Percentiles rank a stretch among this genome's conserved stretches.
Conservation (phyloP, 768 basidiomycete genomes). For the Chalciporus pseudorubinellus region DNA sequence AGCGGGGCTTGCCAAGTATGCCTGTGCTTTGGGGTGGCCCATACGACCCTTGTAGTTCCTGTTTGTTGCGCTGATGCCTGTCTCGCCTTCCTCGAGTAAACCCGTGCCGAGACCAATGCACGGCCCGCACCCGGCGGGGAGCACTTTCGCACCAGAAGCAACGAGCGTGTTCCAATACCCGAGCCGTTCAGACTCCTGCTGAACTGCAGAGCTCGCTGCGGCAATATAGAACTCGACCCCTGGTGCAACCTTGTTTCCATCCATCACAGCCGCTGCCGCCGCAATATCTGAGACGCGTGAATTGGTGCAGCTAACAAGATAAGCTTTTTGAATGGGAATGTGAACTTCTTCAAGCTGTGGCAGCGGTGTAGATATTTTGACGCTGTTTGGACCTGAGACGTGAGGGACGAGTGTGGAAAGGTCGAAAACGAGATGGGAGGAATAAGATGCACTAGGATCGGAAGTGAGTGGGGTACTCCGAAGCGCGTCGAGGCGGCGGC, state of each 20-base stretch:
- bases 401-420: slow-evolving; percentile 93
- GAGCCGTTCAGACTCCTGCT: slow-evolving; percentile 78
- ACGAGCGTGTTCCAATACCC: slow-evolving; percentile 90
- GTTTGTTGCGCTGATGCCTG: slow-evolving; percentile 97
- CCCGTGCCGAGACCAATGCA: slow-evolving; percentile 97
- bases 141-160: slow-evolving; percentile 84
- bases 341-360: slow-evolving; percentile 71
- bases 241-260: slow-evolving; percentile 74
- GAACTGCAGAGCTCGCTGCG: slow-evolving; percentile 89
- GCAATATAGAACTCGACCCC: slow-evolving; percentile 98
- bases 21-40: slow-evolving; percentile 93
- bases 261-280: slow-evolving; percentile 87
- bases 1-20: slow-evolving; percentile 94
- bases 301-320: slow-evolving; percentile 98
- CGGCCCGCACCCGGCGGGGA: slow-evolving; percentile 96
- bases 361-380: slow-evolving; percentile 93
- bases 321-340: slow-evolving; percentile 93
- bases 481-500: slow-evolving; percentile 63
- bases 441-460: slow-evolving; percentile 76
- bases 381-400: slow-evolving; percentile 96
- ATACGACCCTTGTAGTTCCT: slow-evolving; percentile 99
- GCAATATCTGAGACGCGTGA: slow-evolving; percentile 93
- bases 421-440: slow-evolving; percentile 87
- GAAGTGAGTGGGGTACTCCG: slow-evolving; percentile 54
- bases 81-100: slow-evolving; percentile 89